Evolutionary conservation across 331 rosid species (phyloP).

Genomic region (Erythrophleum ivorense): DNA sequence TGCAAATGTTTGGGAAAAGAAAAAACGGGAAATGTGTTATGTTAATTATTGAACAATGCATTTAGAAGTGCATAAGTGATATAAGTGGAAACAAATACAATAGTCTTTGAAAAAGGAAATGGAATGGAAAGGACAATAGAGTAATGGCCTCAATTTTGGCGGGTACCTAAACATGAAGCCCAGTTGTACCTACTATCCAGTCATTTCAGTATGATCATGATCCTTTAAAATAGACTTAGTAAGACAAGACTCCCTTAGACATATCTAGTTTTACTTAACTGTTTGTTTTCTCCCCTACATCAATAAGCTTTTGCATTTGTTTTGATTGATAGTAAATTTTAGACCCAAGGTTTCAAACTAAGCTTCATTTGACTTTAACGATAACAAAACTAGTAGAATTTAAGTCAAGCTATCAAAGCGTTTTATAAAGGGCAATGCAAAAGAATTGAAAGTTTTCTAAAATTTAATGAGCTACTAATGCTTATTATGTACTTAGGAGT

Average conservation of each 20-base stretch:
- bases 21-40: background rate
- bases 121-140: background rate
- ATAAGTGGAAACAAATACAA: background rate
- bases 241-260: background rate
- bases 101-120: background rate
- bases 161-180: constrained; percentile 1
- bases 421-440: background rate
- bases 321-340: background rate
- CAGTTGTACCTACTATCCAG: background rate
- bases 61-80: background rate
- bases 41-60: background rate
- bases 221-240: constrained; percentile 1
- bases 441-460: background rate
- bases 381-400: background rate
- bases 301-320: background rate
- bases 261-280: background rate
- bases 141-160: background rate
- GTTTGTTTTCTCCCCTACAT: background rate
- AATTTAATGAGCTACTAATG: background rate
- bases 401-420: background rate
- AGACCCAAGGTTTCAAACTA: background rate
- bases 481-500: background rate
- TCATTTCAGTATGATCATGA: background rate
- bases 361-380: background rate
- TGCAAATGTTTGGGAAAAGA: background rate